phyloP scores from a whole-genome alignment of 768 basidiomycete species.

The Mycena galopus region DNA sequence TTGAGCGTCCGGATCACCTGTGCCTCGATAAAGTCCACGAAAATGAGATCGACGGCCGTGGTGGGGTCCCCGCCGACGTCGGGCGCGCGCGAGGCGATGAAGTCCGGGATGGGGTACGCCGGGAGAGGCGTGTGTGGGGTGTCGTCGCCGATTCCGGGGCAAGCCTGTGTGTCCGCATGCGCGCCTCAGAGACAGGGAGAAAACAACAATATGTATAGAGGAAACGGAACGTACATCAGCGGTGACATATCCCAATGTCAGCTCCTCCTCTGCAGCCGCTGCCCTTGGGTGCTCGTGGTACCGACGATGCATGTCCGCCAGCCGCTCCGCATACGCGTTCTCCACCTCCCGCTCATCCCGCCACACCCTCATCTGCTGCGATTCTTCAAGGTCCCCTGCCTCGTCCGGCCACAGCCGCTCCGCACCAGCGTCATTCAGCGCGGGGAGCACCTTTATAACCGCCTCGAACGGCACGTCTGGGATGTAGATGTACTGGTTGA shows the following conservation, averaged over 20 bases:
- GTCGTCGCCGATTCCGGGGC: constrained; percentile 42
- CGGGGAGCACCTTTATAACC: constrained; percentile 56
- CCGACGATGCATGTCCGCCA: constrained; percentile 53
- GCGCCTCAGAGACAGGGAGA: too few relatives aligned
- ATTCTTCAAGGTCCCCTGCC: constrained; percentile 6
- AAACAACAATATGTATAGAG: not conserved
- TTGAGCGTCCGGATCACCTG: constrained; percentile 59
- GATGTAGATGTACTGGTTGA: constrained; percentile 61
- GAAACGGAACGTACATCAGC: constrained; percentile 44
- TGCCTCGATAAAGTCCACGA: constrained; percentile 62
- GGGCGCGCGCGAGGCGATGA: constrained; percentile 46
- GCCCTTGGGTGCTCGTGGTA: constrained; percentile 35
- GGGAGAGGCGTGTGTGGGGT: constrained; percentile 35
- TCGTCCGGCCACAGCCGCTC: constrained; percentile 27
- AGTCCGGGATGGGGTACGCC: constrained; percentile 27
- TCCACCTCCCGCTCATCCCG: constrained; percentile 54
- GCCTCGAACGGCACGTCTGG: constrained; percentile 54
- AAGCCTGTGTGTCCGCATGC: constrained; percentile 32
- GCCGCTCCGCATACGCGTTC: constrained; percentile 53
- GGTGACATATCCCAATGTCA: constrained; percentile 69
- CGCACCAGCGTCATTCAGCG: constrained; percentile 39
- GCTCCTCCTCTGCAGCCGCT: constrained; percentile 33
- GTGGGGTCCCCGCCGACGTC: constrained; percentile 47
- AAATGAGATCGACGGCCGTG: constrained; percentile 63
- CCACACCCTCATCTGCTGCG: constrained; percentile 17